phyloP scores from a whole-genome alignment of 371 early-diverging fungal species.

The Paraphysoderma sedebokerense region DNA sequence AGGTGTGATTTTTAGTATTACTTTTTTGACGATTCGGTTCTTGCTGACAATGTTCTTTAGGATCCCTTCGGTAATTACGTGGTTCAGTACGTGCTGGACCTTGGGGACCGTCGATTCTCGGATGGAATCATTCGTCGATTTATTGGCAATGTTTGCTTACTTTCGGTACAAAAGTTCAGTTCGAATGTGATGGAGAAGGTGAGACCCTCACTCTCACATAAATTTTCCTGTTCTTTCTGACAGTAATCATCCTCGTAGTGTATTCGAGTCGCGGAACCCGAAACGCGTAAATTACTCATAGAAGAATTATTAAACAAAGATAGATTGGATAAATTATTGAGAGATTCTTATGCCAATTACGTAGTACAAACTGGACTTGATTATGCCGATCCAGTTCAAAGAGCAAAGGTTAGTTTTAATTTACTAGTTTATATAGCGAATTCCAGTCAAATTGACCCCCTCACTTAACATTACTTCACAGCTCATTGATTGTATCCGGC shows the following conservation, averaged over 20 bases:
- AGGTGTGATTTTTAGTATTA: conserved; percentile 6
- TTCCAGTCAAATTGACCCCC: not conserved
- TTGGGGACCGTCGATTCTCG: conserved; percentile 40
- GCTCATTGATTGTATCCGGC: conserved; percentile 59
- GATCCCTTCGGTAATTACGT: conserved; percentile 98
- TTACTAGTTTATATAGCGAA: not conserved
- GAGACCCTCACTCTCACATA: conserved; percentile 2
- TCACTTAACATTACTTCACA: not conserved
- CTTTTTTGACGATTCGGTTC: too few relatives aligned
- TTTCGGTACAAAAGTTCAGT: conserved; percentile 81
- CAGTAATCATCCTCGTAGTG: conserved; percentile 21
- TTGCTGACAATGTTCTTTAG: conserved; percentile 11
- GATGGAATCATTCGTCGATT: conserved; percentile 57
- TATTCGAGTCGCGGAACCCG: conserved; percentile 55
- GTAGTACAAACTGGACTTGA: conserved; percentile 83
- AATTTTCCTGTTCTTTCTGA: not conserved
- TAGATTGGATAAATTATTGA: conserved; percentile 47
- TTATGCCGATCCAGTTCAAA: conserved; percentile 60
- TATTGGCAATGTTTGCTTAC: conserved; percentile 47
- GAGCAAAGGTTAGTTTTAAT: conserved; percentile 26
- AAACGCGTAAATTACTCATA: conserved; percentile 46
- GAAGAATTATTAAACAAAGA: conserved; percentile 43
- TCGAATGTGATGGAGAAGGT: conserved; percentile 85
- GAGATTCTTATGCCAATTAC: conserved; percentile 80
- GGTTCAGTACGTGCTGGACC: conserved; percentile 87